These are phyloP conservation scores for Kodamaea fukazawae DNA, from an alignment of 805 yeast genomes.

Conservation along the genomic window DNA sequence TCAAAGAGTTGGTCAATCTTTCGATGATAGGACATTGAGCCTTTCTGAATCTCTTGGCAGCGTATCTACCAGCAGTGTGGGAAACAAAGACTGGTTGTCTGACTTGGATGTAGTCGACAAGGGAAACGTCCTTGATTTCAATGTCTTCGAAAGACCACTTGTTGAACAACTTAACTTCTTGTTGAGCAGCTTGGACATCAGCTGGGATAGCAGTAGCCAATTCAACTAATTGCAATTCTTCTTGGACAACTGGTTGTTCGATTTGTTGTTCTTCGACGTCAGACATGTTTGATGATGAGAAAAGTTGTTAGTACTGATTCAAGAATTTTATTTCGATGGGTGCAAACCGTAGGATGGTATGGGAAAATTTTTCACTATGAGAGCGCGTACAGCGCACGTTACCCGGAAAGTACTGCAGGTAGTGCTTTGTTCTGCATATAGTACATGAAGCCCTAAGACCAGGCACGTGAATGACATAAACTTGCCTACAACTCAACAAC, in stretches of 20 bases:
- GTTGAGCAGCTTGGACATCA: conserved; percentile 93
- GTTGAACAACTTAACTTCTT: conserved; percentile 97
- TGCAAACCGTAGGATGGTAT: too few species aligned
- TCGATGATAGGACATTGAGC: conserved; percentile 99
- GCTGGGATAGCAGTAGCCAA: conserved; percentile 96
- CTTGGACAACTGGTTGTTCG: conserved; percentile 75
- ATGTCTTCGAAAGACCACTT: conserved; percentile 99
- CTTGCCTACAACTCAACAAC: too few species aligned
- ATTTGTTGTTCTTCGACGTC: conserved; percentile 70
- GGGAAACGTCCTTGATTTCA: conserved; percentile 95
- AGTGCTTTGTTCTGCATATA: background rate
- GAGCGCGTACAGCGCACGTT: background rate
- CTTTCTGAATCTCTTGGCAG: conserved; percentile 99
- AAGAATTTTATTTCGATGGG: too few species aligned
- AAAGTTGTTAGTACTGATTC: background rate
- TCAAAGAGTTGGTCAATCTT: conserved; percentile 98
- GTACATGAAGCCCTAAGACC: conserved; percentile 2
- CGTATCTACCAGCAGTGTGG: conserved; percentile 99
- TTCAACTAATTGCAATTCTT: conserved; percentile 76
- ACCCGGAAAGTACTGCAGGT: conserved; percentile 1
- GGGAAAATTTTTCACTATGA: conserved; percentile 1
- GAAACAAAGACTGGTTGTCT: conserved; percentile 96
- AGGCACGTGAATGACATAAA: conserved; percentile 4
- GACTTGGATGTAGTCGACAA: conserved; percentile 97
- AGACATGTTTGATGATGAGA: conserved; percentile 57